Base-by-base conservation (phyloP, 129 eudicot genomes). In the Artemisia tridentata region DNA sequence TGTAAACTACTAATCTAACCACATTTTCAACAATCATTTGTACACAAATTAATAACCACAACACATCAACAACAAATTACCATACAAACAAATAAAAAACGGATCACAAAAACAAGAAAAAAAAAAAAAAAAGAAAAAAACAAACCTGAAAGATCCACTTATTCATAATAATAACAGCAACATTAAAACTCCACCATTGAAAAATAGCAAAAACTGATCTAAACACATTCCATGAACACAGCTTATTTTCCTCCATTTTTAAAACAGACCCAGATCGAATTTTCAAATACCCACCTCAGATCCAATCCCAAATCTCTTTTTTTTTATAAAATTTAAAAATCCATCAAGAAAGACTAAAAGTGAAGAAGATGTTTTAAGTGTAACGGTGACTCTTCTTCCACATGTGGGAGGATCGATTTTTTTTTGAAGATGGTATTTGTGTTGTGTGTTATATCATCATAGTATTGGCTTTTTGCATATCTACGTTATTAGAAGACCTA, bases 101-200 rank as follows among this genome's bases (percentile, higher is more conserved):
- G 21, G 48, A 56, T 48, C 67, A 27, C 13, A 58, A 11, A 61
- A 61, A 7, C 13, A 4, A 8, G 58, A 61, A 34, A 18, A 64
- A 52, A 51, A 19, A 58, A 43, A 20, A 0, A 59, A 9, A 16
- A 10, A 63, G 21, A 12, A 10, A 29, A 11, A 19, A 61, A 56
- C 8, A 38, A 41, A 79, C 98, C 99, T 93, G 99, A 90, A 93
- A 93, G 88, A 93, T 93, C 99, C 99, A 93, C 65, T 93, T 93
- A 83, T 93, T 93, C 97, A 90, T 93, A 84, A 93, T 93, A 74
- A 93, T 90, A 69, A 90, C 99, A 15, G 99, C 90, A 51, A 93
- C 99, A 77, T 93, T 93, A 81, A 93, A 93, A 74, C 74, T 86
- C 99, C 99, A 93, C 99, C 99, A 93, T 63, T 93, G 99, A 63